Conservation (phyloP, 176 grass and related monocot genomes). For the Canna indica region DNA sequence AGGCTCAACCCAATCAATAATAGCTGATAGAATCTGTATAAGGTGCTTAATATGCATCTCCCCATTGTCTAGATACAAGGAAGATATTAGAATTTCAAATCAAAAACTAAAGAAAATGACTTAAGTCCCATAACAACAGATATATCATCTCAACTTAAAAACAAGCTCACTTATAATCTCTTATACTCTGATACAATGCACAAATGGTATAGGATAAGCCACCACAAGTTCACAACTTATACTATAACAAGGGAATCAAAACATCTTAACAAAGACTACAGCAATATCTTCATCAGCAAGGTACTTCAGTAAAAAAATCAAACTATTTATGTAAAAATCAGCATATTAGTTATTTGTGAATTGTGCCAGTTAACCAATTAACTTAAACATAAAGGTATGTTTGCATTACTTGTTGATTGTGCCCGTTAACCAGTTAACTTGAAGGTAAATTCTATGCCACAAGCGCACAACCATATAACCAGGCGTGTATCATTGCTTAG, state of each 20-base stretch:
- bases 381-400: no score
- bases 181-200: background rate
- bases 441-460: no score
- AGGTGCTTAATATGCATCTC: constrained; percentile 79
- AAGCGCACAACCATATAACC: no score
- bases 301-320: background rate
- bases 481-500: no score
- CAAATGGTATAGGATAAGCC: background rate
- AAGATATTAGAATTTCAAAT: constrained; percentile 2
- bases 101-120: background rate
- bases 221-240: background rate
- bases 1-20: constrained; percentile 80
- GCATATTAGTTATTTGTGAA: no score
- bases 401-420: no score
- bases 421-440: no score
- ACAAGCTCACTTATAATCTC: background rate
- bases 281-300: background rate
- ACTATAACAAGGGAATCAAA: background rate
- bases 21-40: constrained; percentile 72
- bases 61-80: constrained; percentile 51
- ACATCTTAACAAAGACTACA: background rate
- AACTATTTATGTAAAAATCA: no score
- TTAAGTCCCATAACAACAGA: background rate
- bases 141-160: constrained; percentile 1
- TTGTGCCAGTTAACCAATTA: no score